A percentile compares a stretch with the other conserved stretches of the same genome.
These are phyloP conservation scores for Puccinia triticina DNA, from an alignment of 1,284 basidiomycete genomes.

Conservation along the genomic window DNA sequence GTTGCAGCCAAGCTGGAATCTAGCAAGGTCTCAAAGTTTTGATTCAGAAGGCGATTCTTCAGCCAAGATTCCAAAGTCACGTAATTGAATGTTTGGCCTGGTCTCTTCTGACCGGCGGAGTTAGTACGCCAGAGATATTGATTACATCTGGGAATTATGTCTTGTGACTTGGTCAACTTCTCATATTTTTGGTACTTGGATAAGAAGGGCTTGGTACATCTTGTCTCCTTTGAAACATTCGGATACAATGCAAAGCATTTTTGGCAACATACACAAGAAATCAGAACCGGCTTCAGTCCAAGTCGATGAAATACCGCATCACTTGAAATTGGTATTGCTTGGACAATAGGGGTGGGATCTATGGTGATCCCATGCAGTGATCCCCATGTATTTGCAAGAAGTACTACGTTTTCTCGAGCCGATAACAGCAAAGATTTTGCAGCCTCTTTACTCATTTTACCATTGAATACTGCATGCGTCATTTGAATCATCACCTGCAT, in stretches of 20 bases:
- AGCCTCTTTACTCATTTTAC: background rate
- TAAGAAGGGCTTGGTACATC: background rate
- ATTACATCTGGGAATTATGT: background rate
- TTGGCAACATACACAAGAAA: background rate
- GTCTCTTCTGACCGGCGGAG: background rate
- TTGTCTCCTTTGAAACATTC: background rate
- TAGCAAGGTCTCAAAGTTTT: background rate
- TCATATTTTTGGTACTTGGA: background rate
- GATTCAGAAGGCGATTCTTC: background rate
- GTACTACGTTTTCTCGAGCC: background rate
- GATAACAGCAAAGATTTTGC: background rate
- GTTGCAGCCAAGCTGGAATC: constrained; percentile 4
- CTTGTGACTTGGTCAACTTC: background rate
- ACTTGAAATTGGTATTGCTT: background rate
- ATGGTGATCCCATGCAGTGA: background rate
- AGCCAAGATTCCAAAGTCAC: background rate
- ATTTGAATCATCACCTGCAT: no score
- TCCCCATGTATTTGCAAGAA: background rate
- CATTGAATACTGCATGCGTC: background rate
- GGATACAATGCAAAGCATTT: constrained; percentile 30
- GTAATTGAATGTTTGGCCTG: background rate
- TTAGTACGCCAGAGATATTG: background rate
- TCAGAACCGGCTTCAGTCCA: background rate
- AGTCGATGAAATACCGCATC: constrained; percentile 6
- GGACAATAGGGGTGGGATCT: background rate